Base-by-base conservation (phyloP, 306 rosid genomes). In the Rosa persica region DNA sequence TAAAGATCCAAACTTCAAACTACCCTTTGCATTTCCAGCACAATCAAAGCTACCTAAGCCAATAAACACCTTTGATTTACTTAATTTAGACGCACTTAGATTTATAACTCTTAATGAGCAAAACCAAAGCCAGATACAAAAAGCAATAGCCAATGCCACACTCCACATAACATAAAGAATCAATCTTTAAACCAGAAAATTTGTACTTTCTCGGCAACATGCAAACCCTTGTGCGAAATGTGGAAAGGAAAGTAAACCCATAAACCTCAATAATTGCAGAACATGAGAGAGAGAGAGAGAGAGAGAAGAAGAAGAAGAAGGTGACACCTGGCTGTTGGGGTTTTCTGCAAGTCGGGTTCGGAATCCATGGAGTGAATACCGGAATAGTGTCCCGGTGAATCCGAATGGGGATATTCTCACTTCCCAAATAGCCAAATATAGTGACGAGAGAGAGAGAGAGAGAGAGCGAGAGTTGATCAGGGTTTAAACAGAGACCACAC, bases 291-390 rank as follows among this genome's bases (percentile, higher is more conserved):
- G n/a, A 36, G 51, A 36, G 57, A 30, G 6, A 30, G 27, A 62
- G 76, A 51, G 38, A 20, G 46, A 5, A 20, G 46, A 5, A 44
- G 49, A 55, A 43, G 16, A 60, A 38, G 23, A 62, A 61, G 46
- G 52, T 39, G 57, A 43, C 42, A 85, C 89, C 89, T 83, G 36
- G 75, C n/a, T 52, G n/a, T 39, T 68, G 22, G 79, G 57, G 55
- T 9, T 78, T 83, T 80, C 61, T 17, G 76, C 70, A 19, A 22
- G 65, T 77, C 76, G 22, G 72, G 46, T 6, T 80, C 69, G 69
- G 62, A 77, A 19, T 74, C 85, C 86, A 86, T 83, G 79, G 30
- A 52, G 46, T 22, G 27, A 61, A 60, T 30, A 67, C 48, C 34
- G 57, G n/a, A 6, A 36, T 23, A 70, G 44, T 20, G 16, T 38